Evolutionary conservation across 2,329 filamentous ascomycete genomes (phyloP), one percentile per base, ranked within the genome.

Genomic region (Aureobasidium sp.): DNA sequence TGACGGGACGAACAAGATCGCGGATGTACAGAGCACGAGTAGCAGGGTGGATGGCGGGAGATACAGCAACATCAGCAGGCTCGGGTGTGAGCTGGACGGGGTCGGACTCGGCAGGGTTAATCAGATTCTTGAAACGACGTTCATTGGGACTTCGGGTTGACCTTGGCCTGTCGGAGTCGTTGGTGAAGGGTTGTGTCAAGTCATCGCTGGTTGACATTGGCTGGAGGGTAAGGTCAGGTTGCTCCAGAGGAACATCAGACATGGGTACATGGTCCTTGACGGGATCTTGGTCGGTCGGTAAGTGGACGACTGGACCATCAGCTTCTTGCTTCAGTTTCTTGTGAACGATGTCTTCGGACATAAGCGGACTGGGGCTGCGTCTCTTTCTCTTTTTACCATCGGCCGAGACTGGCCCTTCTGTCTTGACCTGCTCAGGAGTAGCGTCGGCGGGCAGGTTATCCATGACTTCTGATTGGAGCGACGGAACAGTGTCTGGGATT

Each of bases 1-100:
- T 88, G 24, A 97, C 79, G 11, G 94, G 92, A 50, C 93, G 87
- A 85, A 95, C 92, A 60, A 97, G 84, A 69, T 96, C 88, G 72
- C 87, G 87, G 68, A 97, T 94, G 76, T 97, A 97, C 50, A 97
- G 78, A 17, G 90, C 87, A 35, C 84, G 76, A 3, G 91, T 79
- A 50, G 74, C 72, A 1, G 75, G 68, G 62, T 80, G 77, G 9
- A 75, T 67, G 17, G 77, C 73, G 22, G 75, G 71, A 5, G 70
- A 64, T 31, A 72, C 61, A 5, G 50, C 37, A 14, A 52, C n/a
- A 40, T 65, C 61, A 39, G 59, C 58, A 9, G 61, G 45, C 6
- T 62, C 35, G 29, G 31, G 54, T 24, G 45, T 29, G 24, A 24
- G 39, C 7, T 62, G 27, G 27, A n/a, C 29, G 33, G 47, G 5